A percentile compares a stretch with the other conserved stretches of the same genome.
These are phyloP conservation scores for Neonothopanus nambi DNA, from an alignment of 1,284 basidiomycete genomes.

Conservation along the genomic window DNA sequence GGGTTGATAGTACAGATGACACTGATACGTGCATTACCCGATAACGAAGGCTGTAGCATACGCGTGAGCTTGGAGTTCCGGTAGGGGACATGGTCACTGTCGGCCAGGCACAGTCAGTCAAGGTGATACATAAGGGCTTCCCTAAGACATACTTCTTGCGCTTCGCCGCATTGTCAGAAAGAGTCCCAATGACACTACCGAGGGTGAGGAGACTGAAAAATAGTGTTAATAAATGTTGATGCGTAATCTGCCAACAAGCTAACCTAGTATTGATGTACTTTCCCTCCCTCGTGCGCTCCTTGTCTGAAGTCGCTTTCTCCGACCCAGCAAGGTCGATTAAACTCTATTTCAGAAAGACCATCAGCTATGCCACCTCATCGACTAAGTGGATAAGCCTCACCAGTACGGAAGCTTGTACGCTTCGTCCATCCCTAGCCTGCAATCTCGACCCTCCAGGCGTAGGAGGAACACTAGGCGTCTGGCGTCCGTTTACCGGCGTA, in stretches of 20 bases:
- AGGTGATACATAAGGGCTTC: background rate
- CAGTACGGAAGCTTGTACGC: constrained; percentile 80
- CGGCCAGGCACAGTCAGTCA: constrained; percentile 4
- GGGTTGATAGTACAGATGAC: constrained; percentile 97
- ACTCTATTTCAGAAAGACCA: constrained; percentile 48
- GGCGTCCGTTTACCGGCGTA: constrained; percentile 46
- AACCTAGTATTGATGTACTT: constrained; percentile 91
- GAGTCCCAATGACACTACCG: constrained; percentile 85
- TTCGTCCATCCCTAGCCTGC: constrained; percentile 71
- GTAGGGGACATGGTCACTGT: constrained; percentile 88
- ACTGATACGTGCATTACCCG: constrained; percentile 93
- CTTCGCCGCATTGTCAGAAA: constrained; percentile 84
- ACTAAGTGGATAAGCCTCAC: constrained; percentile 40
- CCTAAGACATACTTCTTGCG: constrained; percentile 58
- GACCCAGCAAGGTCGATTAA: constrained; percentile 97
- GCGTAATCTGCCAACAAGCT: constrained; percentile 12
- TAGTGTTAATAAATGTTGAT: constrained; percentile 1
- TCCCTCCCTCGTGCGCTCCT: constrained; percentile 88
- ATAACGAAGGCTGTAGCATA: constrained; percentile 91
- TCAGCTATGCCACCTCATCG: background rate
- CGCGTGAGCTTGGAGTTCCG: constrained; percentile 95
- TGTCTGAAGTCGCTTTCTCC: constrained; percentile 93
- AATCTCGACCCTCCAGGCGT: constrained; percentile 58
- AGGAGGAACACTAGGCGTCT: constrained; percentile 50
- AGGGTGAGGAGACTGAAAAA: constrained; percentile 77